Evolutionary conservation across 176 grass and related monocot genomes (phyloP), one percentile per base, ranked within the genome.

Genomic region (Carex littledalei): DNA sequence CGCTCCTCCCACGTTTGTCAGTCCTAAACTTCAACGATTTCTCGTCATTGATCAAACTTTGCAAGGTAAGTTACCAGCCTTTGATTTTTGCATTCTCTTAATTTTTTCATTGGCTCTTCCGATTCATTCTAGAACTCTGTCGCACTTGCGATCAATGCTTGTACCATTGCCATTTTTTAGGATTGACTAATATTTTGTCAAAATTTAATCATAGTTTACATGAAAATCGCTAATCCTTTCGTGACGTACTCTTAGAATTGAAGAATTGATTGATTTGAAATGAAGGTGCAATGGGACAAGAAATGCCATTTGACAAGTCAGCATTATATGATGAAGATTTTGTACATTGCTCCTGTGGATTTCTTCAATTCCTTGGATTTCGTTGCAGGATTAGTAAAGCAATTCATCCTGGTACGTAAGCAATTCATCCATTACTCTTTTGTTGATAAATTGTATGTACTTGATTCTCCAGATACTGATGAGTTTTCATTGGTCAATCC

Each of bases 331-430:
- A 63, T 41, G 61, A 83, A 29, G 81, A 83, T 68, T 53, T 66
- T 29, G 61, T 29, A 10, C 26, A 13, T 16, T 83, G 35, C 22
- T 52, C 81, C 47, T 83, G 81, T 55, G 81, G 81, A 29, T 67
- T 83, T 14, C 63, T 83, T 49, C 81, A 83, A 67, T 49, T 83
- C 10, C 61, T 83, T 55, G 81, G 81, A 67, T 83, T 83, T 68
- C 81, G 43, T n/a, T 67, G 45, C 20, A 64, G 81, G 12, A 67
- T 82, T 17, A 47, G 60, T 63, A 82, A 63, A 63, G 59, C 62
- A 39, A 49, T 83, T 39, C 18, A 47, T 52, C 61, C 63, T 68
- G 81, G 81, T 83, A 67, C 4, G 81, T 31, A 68, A 63, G 13
- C 81, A 67, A 47, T 65, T 49, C 37, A 7, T 7, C 14, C 29